Conservation (phyloP, 352 stramenopile species). For the Globisporangium nodosum region DNA sequence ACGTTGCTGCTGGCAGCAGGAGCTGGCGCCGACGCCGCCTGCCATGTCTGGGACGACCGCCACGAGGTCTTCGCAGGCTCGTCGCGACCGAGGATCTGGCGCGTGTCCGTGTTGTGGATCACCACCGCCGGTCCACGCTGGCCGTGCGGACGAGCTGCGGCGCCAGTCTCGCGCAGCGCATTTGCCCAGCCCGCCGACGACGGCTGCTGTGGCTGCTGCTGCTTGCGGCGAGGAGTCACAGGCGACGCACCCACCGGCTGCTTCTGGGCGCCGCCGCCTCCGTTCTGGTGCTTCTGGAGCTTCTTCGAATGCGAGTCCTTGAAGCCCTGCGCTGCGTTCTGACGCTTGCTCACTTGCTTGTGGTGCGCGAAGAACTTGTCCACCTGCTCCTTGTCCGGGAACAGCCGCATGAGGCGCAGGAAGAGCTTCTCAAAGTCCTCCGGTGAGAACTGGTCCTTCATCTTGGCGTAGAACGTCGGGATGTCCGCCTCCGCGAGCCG, state of each 20-base stretch:
- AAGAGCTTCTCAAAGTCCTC: constrained; percentile 72
- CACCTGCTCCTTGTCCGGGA: constrained; percentile 57
- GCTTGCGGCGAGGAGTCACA: neutral
- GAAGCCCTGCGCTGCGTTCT: constrained; percentile 30
- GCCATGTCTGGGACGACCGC: constrained; percentile 52
- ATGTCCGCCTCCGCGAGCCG: constrained; percentile 47
- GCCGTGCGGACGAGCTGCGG: constrained; percentile 17
- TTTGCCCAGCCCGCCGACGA: constrained; percentile 63
- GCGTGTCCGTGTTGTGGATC: constrained; percentile 56
- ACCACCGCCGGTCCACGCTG: constrained; percentile 35
- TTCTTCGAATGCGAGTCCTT: constrained; percentile 36
- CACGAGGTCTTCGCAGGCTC: constrained; percentile 31
- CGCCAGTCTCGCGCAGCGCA: constrained; percentile 61
- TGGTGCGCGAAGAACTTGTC: constrained; percentile 61
- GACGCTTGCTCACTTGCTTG: constrained; percentile 38
- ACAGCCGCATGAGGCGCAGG: constrained; percentile 70
- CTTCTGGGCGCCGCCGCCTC: constrained; percentile 13
- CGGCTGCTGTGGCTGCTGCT: constrained; percentile 25
- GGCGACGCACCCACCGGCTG: constrained; percentile 10
- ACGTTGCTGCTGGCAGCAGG: constrained; percentile 12
- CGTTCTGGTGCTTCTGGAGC: constrained; percentile 28
- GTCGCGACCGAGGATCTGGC: constrained; percentile 33
- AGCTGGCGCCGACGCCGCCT: constrained; percentile 25
- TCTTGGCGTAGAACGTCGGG: constrained; percentile 71
- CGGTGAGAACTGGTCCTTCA: constrained; percentile 51